A percentile compares a stretch with the other conserved stretches of the same genome.
phyloP scores from a whole-genome alignment of 352 stramenopile species.

The Globisporangium carolinianum region DNA sequence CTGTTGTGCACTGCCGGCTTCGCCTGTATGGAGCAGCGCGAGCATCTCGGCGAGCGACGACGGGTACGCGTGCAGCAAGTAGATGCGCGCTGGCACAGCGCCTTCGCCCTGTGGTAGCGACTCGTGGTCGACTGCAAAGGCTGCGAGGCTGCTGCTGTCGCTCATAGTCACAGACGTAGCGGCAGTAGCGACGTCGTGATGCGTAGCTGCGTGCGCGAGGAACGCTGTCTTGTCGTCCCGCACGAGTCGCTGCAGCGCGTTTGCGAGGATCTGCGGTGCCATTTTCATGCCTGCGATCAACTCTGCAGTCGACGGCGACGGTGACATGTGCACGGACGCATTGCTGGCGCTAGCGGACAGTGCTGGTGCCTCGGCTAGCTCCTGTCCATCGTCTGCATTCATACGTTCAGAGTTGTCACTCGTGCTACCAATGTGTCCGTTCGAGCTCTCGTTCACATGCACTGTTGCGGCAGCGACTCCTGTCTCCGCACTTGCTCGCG shows the following conservation, averaged over 20 bases:
- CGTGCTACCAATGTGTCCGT: neutral
- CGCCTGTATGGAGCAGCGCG: conserved; percentile 31
- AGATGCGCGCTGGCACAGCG: conserved; percentile 27
- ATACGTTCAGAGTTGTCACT: neutral
- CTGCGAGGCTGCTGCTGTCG: neutral
- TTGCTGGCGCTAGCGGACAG: neutral
- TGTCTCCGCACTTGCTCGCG: neutral
- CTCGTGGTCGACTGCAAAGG: neutral
- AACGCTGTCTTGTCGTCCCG: conserved; percentile 34
- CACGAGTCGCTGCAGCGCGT: conserved; percentile 48
- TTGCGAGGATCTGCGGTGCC: conserved; percentile 26
- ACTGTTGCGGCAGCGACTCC: neutral
- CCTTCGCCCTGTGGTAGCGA: neutral
- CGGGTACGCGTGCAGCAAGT: conserved; percentile 58
- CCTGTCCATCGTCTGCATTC: neutral
- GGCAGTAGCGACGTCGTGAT: neutral
- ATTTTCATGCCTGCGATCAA: conserved; percentile 8
- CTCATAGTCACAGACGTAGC: neutral
- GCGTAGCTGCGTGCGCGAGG: conserved; percentile 1
- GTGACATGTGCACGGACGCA: neutral
- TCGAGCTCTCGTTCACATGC: neutral
- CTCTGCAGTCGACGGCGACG: neutral
- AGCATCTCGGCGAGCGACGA: conserved; percentile 37
- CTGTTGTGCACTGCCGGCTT: conserved; percentile 13
- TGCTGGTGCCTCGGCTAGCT: neutral